Evolutionary conservation across 148 eudicot genomes (phyloP), one percentile per base, ranked within the genome.

Genomic region (Cornus kousa): DNA sequence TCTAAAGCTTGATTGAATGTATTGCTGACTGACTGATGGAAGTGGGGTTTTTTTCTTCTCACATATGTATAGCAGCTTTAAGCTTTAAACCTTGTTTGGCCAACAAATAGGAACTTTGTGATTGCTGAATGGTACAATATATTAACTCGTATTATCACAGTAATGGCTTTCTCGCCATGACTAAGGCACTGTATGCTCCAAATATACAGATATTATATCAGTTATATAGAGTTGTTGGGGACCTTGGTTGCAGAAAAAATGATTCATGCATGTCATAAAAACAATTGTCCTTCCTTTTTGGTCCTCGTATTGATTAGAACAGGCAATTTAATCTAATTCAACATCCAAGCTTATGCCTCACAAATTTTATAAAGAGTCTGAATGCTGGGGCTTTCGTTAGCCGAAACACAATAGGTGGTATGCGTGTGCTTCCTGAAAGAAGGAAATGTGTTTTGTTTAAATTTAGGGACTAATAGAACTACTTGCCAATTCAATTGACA

Each of bases 1-100:
- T 35, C 67, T 11, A 82, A 37, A 37, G 22, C 50, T 77, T 82
- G 78, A 57, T 60, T 74, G 67, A 80, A 66, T 76, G 67, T 64
- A 75, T 71, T 75, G 62, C 77, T 77, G 80, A 68, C 60, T 35
- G 37, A 35, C 37, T 35, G 19, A 35, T 71, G 74, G 74, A 48
- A 64, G 5, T 37, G n/a, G 43, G 72, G 33, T 14, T 73, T 46
- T 46, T 62, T n/a, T 57, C 39, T 22, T 28, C 33, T 35, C 5
- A 35, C 19, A 48, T 72, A 79, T 79, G 76, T 79, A 72, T 53
- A 79, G 76, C 23, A 43, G 48, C 39, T 39, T 77, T 64, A 68
- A 67, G 37, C 19, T 6, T 2, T 43, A 22, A 14, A 20, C 24
- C 66, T 62, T 62, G 28, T 28, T 28, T 28, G 28, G 28, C 28